phyloP scores from a whole-genome alignment of 345 rosid species.

The Ricinus communis region DNA sequence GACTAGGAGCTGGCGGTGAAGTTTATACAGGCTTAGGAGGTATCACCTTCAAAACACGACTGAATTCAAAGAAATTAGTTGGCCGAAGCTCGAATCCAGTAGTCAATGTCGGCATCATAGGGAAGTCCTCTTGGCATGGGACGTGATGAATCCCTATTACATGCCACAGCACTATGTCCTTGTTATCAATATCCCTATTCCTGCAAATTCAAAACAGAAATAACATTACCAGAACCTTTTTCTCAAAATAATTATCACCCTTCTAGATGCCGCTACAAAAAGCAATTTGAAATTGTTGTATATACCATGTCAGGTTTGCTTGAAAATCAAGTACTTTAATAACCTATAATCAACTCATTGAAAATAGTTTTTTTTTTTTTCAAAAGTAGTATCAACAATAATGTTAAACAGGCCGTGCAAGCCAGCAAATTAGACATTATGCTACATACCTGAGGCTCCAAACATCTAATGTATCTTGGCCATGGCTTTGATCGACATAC shows the following conservation, averaged over 20 bases:
- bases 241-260: too few relatives aligned
- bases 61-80: conserved; percentile 50
- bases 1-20: conserved; percentile 10
- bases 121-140: conserved; percentile 60
- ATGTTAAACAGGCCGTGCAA: too few relatives aligned
- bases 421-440: too few relatives aligned
- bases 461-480: conserved; percentile 46
- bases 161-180: conserved; percentile 59
- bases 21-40: conserved; percentile 22
- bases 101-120: conserved; percentile 50
- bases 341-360: too few relatives aligned
- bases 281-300: too few relatives aligned
- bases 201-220: conserved; percentile 16
- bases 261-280: too few relatives aligned
- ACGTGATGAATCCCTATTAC: conserved; percentile 50
- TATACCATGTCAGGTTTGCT: too few relatives aligned
- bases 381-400: too few relatives aligned
- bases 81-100: conserved; percentile 55
- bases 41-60: conserved; percentile 47
- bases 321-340: too few relatives aligned
- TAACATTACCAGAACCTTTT: too few relatives aligned
- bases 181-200: conserved; percentile 45
- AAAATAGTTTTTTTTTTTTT: too few relatives aligned
- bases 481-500: conserved; percentile 48
- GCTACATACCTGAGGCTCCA: conserved; percentile 42